Conservation (phyloP, 768 basidiomycete species). For the Lactarius hatsudake region DNA sequence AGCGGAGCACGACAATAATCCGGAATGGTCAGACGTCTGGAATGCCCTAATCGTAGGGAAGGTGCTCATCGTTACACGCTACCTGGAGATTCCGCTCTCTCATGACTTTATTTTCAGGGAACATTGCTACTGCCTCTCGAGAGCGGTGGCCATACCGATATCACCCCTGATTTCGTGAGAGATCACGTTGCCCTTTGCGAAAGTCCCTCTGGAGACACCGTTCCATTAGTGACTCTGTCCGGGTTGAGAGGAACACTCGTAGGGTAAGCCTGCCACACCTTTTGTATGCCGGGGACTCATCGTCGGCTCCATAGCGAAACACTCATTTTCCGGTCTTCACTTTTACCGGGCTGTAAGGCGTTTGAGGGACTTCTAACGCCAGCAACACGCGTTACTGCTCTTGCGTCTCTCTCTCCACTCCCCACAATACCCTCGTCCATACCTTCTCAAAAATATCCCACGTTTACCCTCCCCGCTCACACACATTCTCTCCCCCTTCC, state of each 20-base stretch:
- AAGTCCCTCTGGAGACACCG: slow-evolving; percentile 41
- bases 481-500: slow-evolving; percentile 37
- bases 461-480: slow-evolving; percentile 44
- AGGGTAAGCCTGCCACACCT: slow-evolving; percentile 43
- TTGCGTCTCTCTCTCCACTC: slow-evolving; percentile 53
- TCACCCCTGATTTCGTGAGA: slow-evolving; percentile 73
- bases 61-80: slow-evolving; percentile 38
- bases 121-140: slow-evolving; percentile 78
- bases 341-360: slow-evolving; percentile 41
- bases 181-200: slow-evolving; percentile 80
- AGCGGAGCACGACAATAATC: slow-evolving; percentile 45
- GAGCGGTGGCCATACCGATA: slow-evolving; percentile 46
- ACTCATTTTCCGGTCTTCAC: slow-evolving; percentile 45
- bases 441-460: slow-evolving; percentile 45
- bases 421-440: slow-evolving; percentile 37
- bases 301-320: slow-evolving; percentile 33
- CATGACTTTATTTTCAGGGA: slow-evolving; percentile 48
- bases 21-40: slow-evolving; percentile 74
- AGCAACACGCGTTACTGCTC: slow-evolving; percentile 36
- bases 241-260: slow-evolving; percentile 73
- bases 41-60: slow-evolving; percentile 59
- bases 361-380: slow-evolving; percentile 42
- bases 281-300: not conserved
- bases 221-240: slow-evolving; percentile 71
- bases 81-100: not conserved